Percentiles rank a stretch among this genome's conserved stretches.
Evolutionary conservation across 768 basidiomycete genomes (phyloP).

Genomic region (Termitomyces sp.): DNA sequence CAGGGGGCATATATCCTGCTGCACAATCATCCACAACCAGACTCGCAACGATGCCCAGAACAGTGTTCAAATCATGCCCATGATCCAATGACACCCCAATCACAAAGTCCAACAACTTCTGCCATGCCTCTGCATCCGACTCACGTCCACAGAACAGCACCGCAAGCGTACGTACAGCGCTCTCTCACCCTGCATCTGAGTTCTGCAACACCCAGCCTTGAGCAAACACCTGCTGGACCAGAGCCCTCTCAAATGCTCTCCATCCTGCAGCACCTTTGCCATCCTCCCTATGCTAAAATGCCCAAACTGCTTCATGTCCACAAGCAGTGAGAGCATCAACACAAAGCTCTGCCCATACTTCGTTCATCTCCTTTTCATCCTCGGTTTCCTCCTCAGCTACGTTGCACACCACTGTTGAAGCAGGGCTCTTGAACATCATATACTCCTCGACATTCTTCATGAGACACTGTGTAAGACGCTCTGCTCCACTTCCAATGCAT

Average conservation of each 20-base stretch:
- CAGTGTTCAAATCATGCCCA: conserved; percentile 45
- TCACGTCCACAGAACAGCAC: conserved; percentile 59
- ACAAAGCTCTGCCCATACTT: too few species aligned
- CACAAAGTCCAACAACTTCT: conserved; percentile 46
- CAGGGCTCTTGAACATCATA: conserved; percentile 23
- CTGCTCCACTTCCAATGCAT: conserved; percentile 38
- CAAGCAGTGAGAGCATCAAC: conserved; percentile 46
- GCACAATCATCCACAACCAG: too few species aligned
- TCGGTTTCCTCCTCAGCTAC: conserved; percentile 1
- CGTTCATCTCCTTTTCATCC: conserved; percentile 37
- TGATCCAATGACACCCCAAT: conserved; percentile 46
- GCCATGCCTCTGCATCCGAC: conserved; percentile 58
- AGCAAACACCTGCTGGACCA: too few species aligned
- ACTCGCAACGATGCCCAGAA: conserved; percentile 56
- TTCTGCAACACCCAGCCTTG: conserved; percentile 47
- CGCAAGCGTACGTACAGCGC: conserved; percentile 46
- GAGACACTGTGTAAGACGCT: too few species aligned
- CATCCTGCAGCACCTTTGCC: conserved; percentile 28
- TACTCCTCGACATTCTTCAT: conserved; percentile 43
- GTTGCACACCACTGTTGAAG: neutral
- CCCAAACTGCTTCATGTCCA: conserved; percentile 39
- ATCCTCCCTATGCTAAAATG: conserved; percentile 45
- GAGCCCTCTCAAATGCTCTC: conserved; percentile 43
- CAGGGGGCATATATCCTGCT: too few species aligned
- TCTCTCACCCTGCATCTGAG: conserved; percentile 49